Conservation (phyloP, 441 rosid species). For the Theobroma grandiflorum region DNA sequence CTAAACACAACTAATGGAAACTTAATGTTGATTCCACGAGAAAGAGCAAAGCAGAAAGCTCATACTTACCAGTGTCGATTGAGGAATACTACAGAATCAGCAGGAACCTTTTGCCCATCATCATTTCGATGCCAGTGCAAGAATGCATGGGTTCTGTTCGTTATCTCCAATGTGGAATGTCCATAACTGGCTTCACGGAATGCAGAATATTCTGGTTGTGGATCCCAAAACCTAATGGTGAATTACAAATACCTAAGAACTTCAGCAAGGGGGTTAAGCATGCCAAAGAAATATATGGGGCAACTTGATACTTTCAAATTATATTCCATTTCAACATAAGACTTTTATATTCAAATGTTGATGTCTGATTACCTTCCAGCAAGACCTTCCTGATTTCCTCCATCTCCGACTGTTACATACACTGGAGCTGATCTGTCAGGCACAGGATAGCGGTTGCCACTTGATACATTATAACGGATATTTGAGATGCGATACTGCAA, state of each 20-base stretch:
- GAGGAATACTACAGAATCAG: constrained; percentile 57
- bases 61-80: constrained; percentile 72
- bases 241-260: constrained; percentile 3
- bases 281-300: background rate
- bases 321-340: background rate
- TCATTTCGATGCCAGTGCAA: constrained; percentile 81
- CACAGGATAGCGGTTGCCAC: constrained; percentile 51
- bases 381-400: constrained; percentile 76
- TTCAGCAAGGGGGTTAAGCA: background rate
- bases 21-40: background rate
- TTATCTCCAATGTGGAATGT: constrained; percentile 67
- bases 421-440: constrained; percentile 59
- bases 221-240: constrained; percentile 59
- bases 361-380: constrained; percentile 48
- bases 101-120: constrained; percentile 63
- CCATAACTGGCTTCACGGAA: constrained; percentile 89
- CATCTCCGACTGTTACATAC: constrained; percentile 68
- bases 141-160: constrained; percentile 71
- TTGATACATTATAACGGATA: constrained; percentile 52
- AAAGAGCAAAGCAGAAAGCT: constrained; percentile 59
- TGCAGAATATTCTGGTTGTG: constrained; percentile 87
- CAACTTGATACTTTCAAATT: background rate
- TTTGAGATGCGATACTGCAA: constrained; percentile 53
- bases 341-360: background rate
- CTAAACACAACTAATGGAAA: background rate